Evolutionary conservation across 164 flowering plant genomes (phyloP), one percentile per base, ranked within the genome.

Genomic region (Aristolochia fimbriata): DNA sequence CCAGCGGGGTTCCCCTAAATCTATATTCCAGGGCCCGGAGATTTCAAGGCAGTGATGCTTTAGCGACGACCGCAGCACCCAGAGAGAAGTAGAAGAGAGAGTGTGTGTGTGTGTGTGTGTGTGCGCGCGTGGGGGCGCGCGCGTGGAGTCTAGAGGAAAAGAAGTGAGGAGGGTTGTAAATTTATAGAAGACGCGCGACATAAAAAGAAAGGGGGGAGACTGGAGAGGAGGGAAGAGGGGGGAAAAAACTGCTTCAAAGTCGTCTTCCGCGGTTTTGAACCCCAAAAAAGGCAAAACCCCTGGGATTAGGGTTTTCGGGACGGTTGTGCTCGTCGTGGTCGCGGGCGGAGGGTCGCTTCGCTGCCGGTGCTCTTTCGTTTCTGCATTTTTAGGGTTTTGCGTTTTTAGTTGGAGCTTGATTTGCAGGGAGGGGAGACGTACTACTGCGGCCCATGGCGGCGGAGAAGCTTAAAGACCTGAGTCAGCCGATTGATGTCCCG

Each of bases 401-500:
- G 4, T 1, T 37, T 37, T 37, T 37, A 5, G 43, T 37, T 37
- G 12, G 12, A 7, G 43, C 43, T 37, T 37, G 43, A 37, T 37
- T 37, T 3, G 43, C 43, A 6, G 43, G 43, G 43, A 37, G 43
- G 43, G 43, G 8, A 37, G 43, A 5, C 43, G 9, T 37, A 37
- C 43, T 37, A 37, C 43, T 37, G 1, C 43, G 43, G 7, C 53
- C 68, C 50, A 91, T 88, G 96, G 95, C 95, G 72, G 97, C 96
- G 17, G 97, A 91, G 73, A 86, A 81, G 77, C 82, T 93, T 19
- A 74, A 91, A 69, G 99, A 93, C 76, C 81, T 93, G 77, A 85
- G 87, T 58, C 87, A 85, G 74, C 93, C 96, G 62, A 85, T 93
- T 62, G 97, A 93, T 66, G 99, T 93, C 48, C 59, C 77, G 15